Evolutionary conservation across 805 yeast genomes (phyloP).

Genomic region (Priceomyces fermenticarens): DNA sequence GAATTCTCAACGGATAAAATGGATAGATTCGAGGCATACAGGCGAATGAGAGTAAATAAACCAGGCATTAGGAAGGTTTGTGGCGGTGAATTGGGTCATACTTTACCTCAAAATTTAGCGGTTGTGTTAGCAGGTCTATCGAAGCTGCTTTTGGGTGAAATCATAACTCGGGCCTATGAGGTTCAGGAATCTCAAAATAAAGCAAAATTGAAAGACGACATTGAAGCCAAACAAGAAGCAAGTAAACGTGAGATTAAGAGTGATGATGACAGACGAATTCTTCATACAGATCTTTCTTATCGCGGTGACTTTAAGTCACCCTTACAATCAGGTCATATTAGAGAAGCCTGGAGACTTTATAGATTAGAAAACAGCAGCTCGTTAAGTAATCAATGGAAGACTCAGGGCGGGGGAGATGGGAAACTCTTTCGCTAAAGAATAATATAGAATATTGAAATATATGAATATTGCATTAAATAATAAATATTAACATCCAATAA

Average conservation of each 20-base stretch:
- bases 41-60: slow-evolving; percentile 63
- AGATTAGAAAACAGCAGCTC: slow-evolving; percentile 55
- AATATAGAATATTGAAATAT: neutral
- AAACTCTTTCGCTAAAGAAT: slow-evolving; percentile 54
- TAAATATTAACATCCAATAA: no score
- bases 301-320: slow-evolving; percentile 54
- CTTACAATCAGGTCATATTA: slow-evolving; percentile 74
- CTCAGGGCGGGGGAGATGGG: slow-evolving; percentile 69
- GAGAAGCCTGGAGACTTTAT: slow-evolving; percentile 85
- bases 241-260: slow-evolving; percentile 17
- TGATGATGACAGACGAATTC: slow-evolving; percentile 13
- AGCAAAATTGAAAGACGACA: slow-evolving; percentile 33
- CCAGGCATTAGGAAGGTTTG: slow-evolving; percentile 79
- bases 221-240: slow-evolving; percentile 39
- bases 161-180: slow-evolving; percentile 76
- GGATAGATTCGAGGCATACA: slow-evolving; percentile 80
- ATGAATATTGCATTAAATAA: neutral
- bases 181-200: slow-evolving; percentile 58
- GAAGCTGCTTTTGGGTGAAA: slow-evolving; percentile 86
- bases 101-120: slow-evolving; percentile 74
- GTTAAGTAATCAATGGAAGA: slow-evolving; percentile 59
- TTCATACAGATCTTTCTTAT: slow-evolving; percentile 14
- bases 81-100: slow-evolving; percentile 73
- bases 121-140: slow-evolving; percentile 82
- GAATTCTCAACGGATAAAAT: slow-evolving; percentile 79